These are phyloP conservation scores for Akanthomyces uredinophilus DNA, from an alignment of 2,329 filamentous ascomycete species.

Conservation along the genomic window DNA sequence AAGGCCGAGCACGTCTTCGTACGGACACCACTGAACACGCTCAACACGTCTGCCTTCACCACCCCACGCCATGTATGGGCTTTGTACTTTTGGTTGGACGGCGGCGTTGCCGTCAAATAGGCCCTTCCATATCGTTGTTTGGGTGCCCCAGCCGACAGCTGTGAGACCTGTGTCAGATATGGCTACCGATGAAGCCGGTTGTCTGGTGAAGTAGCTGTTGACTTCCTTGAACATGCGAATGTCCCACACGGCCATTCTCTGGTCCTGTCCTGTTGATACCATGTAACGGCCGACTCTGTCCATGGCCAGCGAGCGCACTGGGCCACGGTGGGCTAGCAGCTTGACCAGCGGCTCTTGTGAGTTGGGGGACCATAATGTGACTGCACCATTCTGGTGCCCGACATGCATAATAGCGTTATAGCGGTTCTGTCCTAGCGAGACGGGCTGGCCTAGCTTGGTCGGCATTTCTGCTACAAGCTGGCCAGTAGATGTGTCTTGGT, in stretches of 20 bases:
- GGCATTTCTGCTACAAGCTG: conserved; percentile 80
- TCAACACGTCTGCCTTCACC: conserved; percentile 78
- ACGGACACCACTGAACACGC: conserved; percentile 85
- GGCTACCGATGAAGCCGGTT: conserved; percentile 75
- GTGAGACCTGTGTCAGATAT: conserved; percentile 88
- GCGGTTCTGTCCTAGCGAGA: conserved; percentile 80
- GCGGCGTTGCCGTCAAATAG: conserved; percentile 69
- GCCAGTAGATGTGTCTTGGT: conserved; percentile 92
- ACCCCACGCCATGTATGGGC: conserved; percentile 90
- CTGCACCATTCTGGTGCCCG: conserved; percentile 90
- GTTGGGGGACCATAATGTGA: conserved; percentile 95
- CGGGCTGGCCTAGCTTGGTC: conserved; percentile 78
- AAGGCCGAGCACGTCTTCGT: conserved; percentile 86
- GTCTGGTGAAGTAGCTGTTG: conserved; percentile 77
- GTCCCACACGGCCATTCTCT: conserved; percentile 93
- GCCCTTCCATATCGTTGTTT: conserved; percentile 84
- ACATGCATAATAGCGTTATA: conserved; percentile 89
- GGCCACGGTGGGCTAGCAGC: conserved; percentile 81
- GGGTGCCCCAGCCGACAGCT: conserved; percentile 86
- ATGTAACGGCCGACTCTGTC: conserved; percentile 92
- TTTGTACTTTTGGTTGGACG: conserved; percentile 74
- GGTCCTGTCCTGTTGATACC: conserved; percentile 87
- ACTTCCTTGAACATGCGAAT: conserved; percentile 91
- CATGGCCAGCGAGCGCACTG: conserved; percentile 77
- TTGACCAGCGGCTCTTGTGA: conserved; percentile 82